Evolutionary conservation across 768 basidiomycete genomes (phyloP), one percentile per base, ranked within the genome.

Genomic region (Mrakia blollopis): DNA sequence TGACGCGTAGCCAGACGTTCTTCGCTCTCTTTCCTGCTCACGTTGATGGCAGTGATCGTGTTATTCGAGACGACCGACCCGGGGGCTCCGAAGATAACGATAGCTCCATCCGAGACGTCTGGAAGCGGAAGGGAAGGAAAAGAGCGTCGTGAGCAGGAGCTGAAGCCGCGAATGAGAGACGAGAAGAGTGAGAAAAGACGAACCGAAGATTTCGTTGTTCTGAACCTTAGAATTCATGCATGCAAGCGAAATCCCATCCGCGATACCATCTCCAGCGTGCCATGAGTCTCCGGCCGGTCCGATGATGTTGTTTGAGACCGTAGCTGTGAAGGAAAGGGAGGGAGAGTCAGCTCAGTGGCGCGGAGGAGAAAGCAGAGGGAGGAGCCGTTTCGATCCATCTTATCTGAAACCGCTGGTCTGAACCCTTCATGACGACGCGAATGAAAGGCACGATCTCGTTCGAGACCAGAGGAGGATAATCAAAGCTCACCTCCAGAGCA

Each of bases 31-130:
- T 28, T 37, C 8, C n/a, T n/a, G 23, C 57, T n/a, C n/a, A 41
- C 9, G 74, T 28, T n/a, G 50, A 13, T 57, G 1, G 57, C 57
- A 25, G 57, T 60, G 54, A 75, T 69, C 1, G 69, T 69, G 67
- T 75, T 75, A 37, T 61, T 30, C 14, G 28, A 23, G n/a, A 75
- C 28, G 18, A 41, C 16, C 2, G 74, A 41, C 0, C 57, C 41
- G 0, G 74, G 74, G 3, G 50, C 30, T 35, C 11, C 7, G n/a
- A 75, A 75, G 23, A 75, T 35, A 18, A 75, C 74, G 41, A 75
- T 75, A 5, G 67, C 74, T 21, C 65, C 65, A n/a, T 68, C 65
- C 35, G 65, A 39, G 21, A n/a, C 37, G 25, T 68, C 65, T 28
- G 23, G 9, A 1, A 57, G 25, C 8, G 28, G 5, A 14, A 18